phyloP scores from a whole-genome alignment of 228 moss, liverwort and hornwort species.

The Sphagnum fallax region DNA sequence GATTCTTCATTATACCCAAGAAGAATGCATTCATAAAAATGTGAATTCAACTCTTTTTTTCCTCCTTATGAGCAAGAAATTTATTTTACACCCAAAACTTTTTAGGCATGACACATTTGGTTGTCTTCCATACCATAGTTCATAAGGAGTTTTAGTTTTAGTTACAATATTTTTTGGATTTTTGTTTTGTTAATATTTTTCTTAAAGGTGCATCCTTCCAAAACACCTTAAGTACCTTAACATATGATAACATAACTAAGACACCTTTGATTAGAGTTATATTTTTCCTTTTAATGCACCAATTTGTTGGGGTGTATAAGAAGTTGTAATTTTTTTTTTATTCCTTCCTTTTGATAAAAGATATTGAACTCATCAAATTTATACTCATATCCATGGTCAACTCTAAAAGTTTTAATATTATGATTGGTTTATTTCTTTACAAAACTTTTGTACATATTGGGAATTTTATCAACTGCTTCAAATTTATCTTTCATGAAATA shows the following conservation, averaged over 20 bases:
- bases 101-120: neutral
- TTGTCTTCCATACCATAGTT: neutral
- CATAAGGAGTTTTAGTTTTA: conserved; percentile 1
- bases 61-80: neutral
- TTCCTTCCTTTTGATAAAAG: neutral
- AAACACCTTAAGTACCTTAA: neutral
- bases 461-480: neutral
- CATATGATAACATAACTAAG: neutral
- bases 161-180: neutral
- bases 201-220: neutral
- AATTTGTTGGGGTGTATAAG: neutral
- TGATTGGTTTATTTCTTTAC: neutral
- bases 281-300: neutral
- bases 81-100: neutral
- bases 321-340: neutral
- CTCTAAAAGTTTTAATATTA: neutral
- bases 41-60: neutral
- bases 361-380: neutral
- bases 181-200: neutral
- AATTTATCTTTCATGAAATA: neutral
- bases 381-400: neutral
- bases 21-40: neutral
- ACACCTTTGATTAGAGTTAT: neutral
- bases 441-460: neutral
- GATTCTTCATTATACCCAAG: neutral